These are phyloP conservation scores for Sphaerulina musiva DNA, from an alignment of 2,329 filamentous ascomycete species.

Conservation along the genomic window DNA sequence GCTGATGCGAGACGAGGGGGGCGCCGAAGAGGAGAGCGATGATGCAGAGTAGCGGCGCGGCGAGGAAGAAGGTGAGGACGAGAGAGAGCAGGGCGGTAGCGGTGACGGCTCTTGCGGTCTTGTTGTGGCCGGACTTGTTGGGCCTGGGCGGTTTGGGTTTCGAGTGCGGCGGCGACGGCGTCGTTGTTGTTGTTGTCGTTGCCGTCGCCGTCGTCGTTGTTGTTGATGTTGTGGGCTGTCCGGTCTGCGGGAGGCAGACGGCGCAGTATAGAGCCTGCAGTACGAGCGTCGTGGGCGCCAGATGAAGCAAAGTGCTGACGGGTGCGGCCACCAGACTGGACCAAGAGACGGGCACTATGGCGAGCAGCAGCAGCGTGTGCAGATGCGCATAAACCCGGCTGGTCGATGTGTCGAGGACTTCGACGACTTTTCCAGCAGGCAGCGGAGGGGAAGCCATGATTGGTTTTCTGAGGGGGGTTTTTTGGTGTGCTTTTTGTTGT, in stretches of 20 bases:
- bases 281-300: conserved; percentile 56
- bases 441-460: not conserved
- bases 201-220: not conserved
- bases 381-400: conserved; percentile 51
- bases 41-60: conserved; percentile 50
- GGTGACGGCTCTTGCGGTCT: too few species aligned
- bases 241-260: conserved; percentile 53
- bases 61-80: too few species aligned
- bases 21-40: conserved; percentile 84
- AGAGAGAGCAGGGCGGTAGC: too few species aligned
- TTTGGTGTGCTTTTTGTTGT: not conserved
- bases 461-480: not conserved
- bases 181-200: not conserved
- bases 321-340: conserved; percentile 62
- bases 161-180: conserved; percentile 16
- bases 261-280: conserved; percentile 57
- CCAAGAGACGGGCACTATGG: conserved; percentile 59
- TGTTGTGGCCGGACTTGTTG: conserved; percentile 47
- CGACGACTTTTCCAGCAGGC: conserved; percentile 25
- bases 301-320: conserved; percentile 53
- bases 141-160: conserved; percentile 22
- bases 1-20: conserved; percentile 72
- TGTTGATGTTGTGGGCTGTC: conserved; percentile 24
- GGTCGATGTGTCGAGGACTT: conserved; percentile 26
- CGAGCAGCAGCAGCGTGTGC: conserved; percentile 62